These are phyloP conservation scores for Balamuthia mandrillaris DNA, from an alignment of 208 protist species.

Conservation along the genomic window DNA sequence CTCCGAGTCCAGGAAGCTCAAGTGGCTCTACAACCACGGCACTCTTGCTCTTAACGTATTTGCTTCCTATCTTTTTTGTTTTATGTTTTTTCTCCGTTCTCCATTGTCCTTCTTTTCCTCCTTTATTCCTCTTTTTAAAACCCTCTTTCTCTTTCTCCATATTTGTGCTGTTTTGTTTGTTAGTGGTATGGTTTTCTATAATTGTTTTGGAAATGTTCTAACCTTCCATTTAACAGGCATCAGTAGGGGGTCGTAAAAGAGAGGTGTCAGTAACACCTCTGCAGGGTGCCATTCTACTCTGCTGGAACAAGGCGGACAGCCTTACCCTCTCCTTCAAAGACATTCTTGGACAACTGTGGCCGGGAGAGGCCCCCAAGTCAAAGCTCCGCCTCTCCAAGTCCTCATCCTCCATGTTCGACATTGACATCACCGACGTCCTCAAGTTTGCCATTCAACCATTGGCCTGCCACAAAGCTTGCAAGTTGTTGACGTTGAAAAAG, in stretches of 20 bases:
- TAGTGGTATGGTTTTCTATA: too few species aligned
- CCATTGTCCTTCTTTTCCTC: too few species aligned
- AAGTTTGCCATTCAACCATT: constrained; percentile 39
- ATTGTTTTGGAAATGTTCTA: too few species aligned
- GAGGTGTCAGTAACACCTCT: constrained; percentile 15
- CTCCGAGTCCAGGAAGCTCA: background rate
- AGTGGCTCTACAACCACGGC: constrained; percentile 41
- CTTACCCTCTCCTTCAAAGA: constrained; percentile 1
- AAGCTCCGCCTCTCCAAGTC: background rate
- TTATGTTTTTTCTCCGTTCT: too few species aligned
- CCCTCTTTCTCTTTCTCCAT: too few species aligned
- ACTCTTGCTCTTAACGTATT: constrained; percentile 22
- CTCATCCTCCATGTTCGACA: constrained; percentile 12
- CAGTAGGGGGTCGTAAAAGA: background rate
- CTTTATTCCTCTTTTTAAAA: too few species aligned
- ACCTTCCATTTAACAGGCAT: too few species aligned
- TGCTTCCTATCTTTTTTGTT: too few species aligned
- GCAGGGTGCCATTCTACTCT: constrained; percentile 13
- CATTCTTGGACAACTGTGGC: constrained; percentile 20
- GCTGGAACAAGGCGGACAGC: constrained; percentile 15
- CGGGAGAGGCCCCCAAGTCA: background rate
- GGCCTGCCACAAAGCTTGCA: background rate
- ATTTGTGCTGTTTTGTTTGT: too few species aligned
- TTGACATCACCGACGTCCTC: constrained; percentile 21
- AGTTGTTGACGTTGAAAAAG: background rate